Evolutionary conservation across 2,329 filamentous ascomycete genomes (phyloP).

Genomic region (Hypoxylon sp.): DNA sequence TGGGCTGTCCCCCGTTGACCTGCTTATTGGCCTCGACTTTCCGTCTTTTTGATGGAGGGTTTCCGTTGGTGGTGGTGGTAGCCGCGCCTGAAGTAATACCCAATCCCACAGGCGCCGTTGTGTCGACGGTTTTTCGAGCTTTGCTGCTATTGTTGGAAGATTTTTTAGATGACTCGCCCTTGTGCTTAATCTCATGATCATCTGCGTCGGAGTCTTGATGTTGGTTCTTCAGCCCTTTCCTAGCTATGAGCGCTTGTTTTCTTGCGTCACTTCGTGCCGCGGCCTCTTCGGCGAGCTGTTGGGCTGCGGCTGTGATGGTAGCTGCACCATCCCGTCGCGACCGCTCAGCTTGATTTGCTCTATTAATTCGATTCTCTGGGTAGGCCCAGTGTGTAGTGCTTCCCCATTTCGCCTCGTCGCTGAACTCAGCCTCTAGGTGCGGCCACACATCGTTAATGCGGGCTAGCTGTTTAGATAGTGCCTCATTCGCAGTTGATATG

Average conservation of each 20-base stretch:
- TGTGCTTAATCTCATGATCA: slow-evolving; percentile 70
- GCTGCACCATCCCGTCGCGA: slow-evolving; percentile 84
- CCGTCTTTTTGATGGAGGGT: slow-evolving; percentile 78
- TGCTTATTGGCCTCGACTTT: slow-evolving; percentile 85
- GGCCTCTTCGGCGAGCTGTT: slow-evolving; percentile 84
- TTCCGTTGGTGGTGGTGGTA: slow-evolving; percentile 65
- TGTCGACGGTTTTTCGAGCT: slow-evolving; percentile 73
- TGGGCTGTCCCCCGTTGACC: slow-evolving; percentile 63
- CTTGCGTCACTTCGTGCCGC: slow-evolving; percentile 86
- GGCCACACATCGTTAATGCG: slow-evolving; percentile 91
- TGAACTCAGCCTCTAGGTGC: slow-evolving; percentile 89
- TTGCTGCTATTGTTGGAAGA: slow-evolving; percentile 65
- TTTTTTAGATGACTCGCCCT: slow-evolving; percentile 72
- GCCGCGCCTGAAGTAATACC: slow-evolving; percentile 73
- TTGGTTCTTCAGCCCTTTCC: slow-evolving; percentile 78
- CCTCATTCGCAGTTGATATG: slow-evolving; percentile 91
- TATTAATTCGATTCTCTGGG: slow-evolving; percentile 80
- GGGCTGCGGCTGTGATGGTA: slow-evolving; percentile 81
- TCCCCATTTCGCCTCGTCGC: slow-evolving; percentile 93
- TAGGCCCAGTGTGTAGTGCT: slow-evolving; percentile 97
- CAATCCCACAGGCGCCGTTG: slow-evolving; percentile 68
- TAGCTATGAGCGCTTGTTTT: slow-evolving; percentile 84
- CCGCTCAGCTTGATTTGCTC: slow-evolving; percentile 77
- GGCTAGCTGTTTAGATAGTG: slow-evolving; percentile 84
- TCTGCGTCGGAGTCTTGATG: slow-evolving; percentile 86